Base-by-base conservation (phyloP, 1,284 basidiomycete genomes). In the Cutaneotrichosporon dermatis region DNA sequence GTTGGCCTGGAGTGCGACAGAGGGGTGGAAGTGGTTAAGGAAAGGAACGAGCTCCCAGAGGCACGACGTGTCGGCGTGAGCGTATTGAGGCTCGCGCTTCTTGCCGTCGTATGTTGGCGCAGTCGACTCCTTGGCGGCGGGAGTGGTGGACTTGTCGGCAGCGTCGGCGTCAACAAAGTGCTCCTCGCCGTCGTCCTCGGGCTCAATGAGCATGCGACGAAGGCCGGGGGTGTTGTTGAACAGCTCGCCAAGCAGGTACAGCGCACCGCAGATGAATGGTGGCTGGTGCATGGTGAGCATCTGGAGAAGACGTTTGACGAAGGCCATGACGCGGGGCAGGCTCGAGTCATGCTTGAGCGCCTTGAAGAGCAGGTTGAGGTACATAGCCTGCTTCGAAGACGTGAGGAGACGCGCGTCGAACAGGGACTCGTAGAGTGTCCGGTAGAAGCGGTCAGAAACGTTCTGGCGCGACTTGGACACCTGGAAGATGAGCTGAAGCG, bases 301-400 rank as follows among this genome's bases (percentile, higher is more conserved):
- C 79, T 99, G 95, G 35, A 94, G 82, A 51, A 97, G 86, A 55
- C 96, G 82, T 73, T 91, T 86, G 45, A 97, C 84, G 60, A 98
- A 87, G 0, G 92, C 91, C 76, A 87, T 87, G 8, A 89, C 84
- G 16, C 92, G 83, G 4, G 71, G 56, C 0, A 76, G 65, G 55
- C 85, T 85, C 10, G 76, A 76, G 71, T 97, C 95, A 3, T 82
- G 83, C 77, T 96, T 96, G 67, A 98, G 79, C 13, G 91, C 88
- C 73, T 92, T 95, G 84, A 96, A 95, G 15, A 98, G 78, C 16
- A 99, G 80, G 75, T 99, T 99, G 66, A 99, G 84, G 76, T 97
- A 99, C 88, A 99, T 91, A 6, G 94, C 92, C 76, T 98, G 93
- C 75, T 99, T 98, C 36, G 89, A 90, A 12, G 92, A 92, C 2